phyloP scores from a whole-genome alignment of 805 yeast species.

The Candida alai region DNA sequence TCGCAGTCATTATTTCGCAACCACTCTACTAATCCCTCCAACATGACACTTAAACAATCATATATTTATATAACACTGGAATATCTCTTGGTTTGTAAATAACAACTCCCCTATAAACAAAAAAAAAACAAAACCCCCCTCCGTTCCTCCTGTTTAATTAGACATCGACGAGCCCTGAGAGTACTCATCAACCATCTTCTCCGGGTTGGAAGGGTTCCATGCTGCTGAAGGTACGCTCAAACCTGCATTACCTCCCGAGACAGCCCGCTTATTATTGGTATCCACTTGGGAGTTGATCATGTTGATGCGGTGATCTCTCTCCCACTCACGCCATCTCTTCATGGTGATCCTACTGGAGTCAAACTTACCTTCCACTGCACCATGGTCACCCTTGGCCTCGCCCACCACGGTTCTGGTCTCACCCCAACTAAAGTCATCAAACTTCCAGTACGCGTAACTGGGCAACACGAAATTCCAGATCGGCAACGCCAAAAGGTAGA shows the following conservation, averaged over 20 bases:
- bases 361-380: constrained; percentile 72
- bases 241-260: constrained; percentile 8
- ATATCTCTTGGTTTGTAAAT: too few relatives aligned
- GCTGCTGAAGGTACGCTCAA: constrained; percentile 38
- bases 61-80: too few relatives aligned
- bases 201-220: constrained; percentile 38
- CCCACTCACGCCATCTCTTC: constrained; percentile 95
- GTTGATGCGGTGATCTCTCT: constrained; percentile 63
- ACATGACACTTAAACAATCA: too few relatives aligned
- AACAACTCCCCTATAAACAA: too few relatives aligned
- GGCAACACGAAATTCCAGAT: constrained; percentile 92
- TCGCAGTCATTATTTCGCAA: too few relatives aligned
- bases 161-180: constrained; percentile 22
- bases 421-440: constrained; percentile 97
- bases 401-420: constrained; percentile 81
- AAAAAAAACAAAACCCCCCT: not conserved
- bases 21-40: too few relatives aligned
- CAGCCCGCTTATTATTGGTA: constrained; percentile 12
- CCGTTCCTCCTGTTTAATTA: constrained; percentile 9
- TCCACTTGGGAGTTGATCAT: too few relatives aligned
- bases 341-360: constrained; percentile 87
- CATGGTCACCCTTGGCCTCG: constrained; percentile 64
- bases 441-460: constrained; percentile 85
- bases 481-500: constrained; percentile 81
- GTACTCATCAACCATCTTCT: constrained; percentile 20